These are phyloP conservation scores for Rasamsonia emersonii DNA, from an alignment of 2,329 filamentous ascomycete genomes.

Conservation along the genomic window DNA sequence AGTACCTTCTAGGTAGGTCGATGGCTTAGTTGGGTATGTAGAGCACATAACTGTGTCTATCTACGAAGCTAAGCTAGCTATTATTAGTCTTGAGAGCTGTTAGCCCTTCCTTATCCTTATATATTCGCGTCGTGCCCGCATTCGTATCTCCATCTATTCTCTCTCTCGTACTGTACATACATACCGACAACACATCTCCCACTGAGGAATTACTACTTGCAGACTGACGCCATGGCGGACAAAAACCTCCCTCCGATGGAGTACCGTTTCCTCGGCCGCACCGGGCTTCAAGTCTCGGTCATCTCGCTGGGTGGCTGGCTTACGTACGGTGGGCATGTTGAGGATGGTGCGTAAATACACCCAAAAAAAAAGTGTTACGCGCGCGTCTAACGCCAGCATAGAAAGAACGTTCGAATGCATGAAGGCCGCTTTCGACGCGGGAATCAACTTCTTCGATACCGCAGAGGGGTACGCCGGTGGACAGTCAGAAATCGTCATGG, in stretches of 20 bases:
- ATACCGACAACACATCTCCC: too few relatives aligned
- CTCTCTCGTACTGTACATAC: too few relatives aligned
- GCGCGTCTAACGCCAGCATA: conserved; percentile 1
- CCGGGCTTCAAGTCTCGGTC: conserved; percentile 64
- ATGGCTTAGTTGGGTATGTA: too few relatives aligned
- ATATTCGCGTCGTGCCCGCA: too few relatives aligned
- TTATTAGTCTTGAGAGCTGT: too few relatives aligned
- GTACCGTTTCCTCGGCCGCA: conserved; percentile 62
- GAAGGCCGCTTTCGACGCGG: conserved; percentile 48
- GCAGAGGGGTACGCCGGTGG: conserved; percentile 47
- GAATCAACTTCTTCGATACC: conserved; percentile 51
- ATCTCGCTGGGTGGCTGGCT: conserved; percentile 57
- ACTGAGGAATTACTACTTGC: too few relatives aligned
- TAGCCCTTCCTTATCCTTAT: too few relatives aligned
- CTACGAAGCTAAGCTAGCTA: too few relatives aligned
- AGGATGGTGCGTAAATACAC: conserved; percentile 43
- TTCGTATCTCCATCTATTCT: too few relatives aligned
- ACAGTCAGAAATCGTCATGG: conserved; percentile 48
- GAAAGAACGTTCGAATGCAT: conserved; percentile 34
- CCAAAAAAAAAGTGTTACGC: not conserved
- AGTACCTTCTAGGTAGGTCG: too few relatives aligned
- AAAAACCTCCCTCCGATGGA: conserved; percentile 44
- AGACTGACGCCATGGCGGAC: not conserved
- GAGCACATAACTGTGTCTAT: too few relatives aligned
- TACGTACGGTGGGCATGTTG: conserved; percentile 66